Conservation (phyloP, 371 early-diverging fungal species). For the Actinomucor elegans region DNA sequence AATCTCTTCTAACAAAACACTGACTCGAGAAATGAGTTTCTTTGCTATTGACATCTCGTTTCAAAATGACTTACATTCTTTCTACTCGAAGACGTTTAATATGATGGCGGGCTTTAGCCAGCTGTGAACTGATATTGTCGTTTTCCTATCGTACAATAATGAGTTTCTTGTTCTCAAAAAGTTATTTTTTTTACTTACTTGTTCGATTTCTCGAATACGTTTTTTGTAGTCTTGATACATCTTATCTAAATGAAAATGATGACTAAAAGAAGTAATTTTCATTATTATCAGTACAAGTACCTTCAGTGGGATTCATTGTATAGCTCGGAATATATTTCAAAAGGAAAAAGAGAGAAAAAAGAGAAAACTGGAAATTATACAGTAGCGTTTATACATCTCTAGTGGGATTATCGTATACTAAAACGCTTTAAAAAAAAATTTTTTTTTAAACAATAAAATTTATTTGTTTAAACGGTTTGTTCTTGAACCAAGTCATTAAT, state of each 20-base stretch:
- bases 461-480: neutral
- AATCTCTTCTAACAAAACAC: constrained; percentile 25
- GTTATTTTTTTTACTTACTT: constrained; percentile 34
- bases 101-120: constrained; percentile 27
- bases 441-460: neutral
- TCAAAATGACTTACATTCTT: constrained; percentile 34
- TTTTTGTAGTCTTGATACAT: constrained; percentile 60
- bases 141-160: constrained; percentile 13
- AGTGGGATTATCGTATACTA: neutral
- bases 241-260: constrained; percentile 18
- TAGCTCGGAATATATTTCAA: constrained; percentile 1
- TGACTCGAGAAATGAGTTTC: constrained; percentile 1
- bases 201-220: constrained; percentile 62
- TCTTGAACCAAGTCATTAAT: constrained; percentile 62
- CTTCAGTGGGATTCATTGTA: constrained; percentile 4
- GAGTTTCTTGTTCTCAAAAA: neutral
- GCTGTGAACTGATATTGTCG: constrained; percentile 9
- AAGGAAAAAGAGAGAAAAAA: neutral
- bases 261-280: too few species aligned
- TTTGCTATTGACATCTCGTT: neutral
- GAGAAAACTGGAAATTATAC: neutral
- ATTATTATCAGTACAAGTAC: constrained; percentile 1
- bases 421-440: neutral
- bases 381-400: too few species aligned
- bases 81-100: constrained; percentile 50